Conservation (phyloP, 2,329 filamentous ascomycete genomes). For the Coniochaeta ligniaria region DNA sequence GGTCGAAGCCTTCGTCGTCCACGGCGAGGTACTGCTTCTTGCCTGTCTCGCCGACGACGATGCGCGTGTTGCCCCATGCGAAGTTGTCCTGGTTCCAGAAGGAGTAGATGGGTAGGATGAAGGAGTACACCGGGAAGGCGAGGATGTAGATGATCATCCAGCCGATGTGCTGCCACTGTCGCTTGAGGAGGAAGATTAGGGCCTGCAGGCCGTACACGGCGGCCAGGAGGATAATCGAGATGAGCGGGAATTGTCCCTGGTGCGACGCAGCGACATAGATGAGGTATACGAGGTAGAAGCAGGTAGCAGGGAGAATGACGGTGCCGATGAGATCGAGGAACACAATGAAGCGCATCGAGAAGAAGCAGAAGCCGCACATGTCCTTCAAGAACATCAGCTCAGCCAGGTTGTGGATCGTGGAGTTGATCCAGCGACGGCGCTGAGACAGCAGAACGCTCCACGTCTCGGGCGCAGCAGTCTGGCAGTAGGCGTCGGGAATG, state of each 20-base stretch:
- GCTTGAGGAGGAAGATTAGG: conserved; percentile 91
- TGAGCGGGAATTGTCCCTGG: conserved; percentile 70
- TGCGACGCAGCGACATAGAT: conserved; percentile 69
- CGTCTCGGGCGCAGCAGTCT: conserved; percentile 87
- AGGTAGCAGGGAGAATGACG: conserved; percentile 83
- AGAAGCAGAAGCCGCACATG: conserved; percentile 97
- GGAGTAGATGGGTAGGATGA: conserved; percentile 87
- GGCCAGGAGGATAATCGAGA: conserved; percentile 84
- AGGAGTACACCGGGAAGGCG: conserved; percentile 91
- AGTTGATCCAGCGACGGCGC: conserved; percentile 98
- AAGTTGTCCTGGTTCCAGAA: conserved; percentile 99
- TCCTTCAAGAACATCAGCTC: conserved; percentile 88
- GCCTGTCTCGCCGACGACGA: conserved; percentile 92
- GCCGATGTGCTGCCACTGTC: conserved; percentile 96
- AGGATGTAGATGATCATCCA: conserved; percentile 99
- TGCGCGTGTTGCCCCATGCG: conserved; percentile 95
- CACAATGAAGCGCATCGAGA: conserved; percentile 95
- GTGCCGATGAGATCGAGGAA: conserved; percentile 92
- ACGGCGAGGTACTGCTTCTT: conserved; percentile 84
- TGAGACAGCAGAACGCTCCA: conserved; percentile 96
- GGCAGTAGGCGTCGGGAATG: conserved; percentile 83
- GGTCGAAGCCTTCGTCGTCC: conserved; percentile 80
- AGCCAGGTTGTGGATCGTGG: conserved; percentile 91
- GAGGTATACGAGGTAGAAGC: conserved; percentile 78
- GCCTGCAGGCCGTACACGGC: conserved; percentile 94